phyloP scores from a whole-genome alignment of 176 grass and related monocot species.

The Oryza meridionalis region DNA sequence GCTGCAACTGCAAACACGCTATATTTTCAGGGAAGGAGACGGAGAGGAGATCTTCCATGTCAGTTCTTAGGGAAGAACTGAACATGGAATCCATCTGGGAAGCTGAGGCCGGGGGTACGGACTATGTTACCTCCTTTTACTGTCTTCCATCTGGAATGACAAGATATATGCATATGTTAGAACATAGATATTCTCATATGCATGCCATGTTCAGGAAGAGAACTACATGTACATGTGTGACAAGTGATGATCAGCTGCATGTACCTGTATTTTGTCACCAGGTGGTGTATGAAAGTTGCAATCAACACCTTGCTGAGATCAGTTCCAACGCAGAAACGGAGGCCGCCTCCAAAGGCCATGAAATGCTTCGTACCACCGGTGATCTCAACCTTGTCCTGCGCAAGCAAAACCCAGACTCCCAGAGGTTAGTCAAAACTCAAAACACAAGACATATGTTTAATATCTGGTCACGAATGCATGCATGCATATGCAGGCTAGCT shows the following conservation, averaged over 20 bases:
- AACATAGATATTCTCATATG: neutral
- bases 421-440: constrained; percentile 18
- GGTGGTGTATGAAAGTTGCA: constrained; percentile 75
- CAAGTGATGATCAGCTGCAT: neutral
- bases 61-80: constrained; percentile 66
- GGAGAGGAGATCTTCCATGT: neutral
- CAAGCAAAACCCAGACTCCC: constrained; percentile 15
- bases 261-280: constrained; percentile 87
- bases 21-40: neutral
- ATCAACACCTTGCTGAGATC: constrained; percentile 75
- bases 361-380: constrained; percentile 68
- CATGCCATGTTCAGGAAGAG: neutral
- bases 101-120: constrained; percentile 70
- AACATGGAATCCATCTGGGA: constrained; percentile 71
- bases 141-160: constrained; percentile 50
- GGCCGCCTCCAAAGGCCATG: constrained; percentile 78
- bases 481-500: neutral
- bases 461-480: neutral
- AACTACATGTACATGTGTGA: neutral
- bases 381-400: constrained; percentile 54
- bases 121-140: constrained; percentile 83
- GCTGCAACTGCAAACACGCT: neutral
- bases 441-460: neutral
- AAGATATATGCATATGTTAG: constrained; percentile 4
- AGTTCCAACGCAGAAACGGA: constrained; percentile 75